Evolutionary conservation across 306 rosid species (phyloP).

Genomic region (Prunus fruticosa): DNA sequence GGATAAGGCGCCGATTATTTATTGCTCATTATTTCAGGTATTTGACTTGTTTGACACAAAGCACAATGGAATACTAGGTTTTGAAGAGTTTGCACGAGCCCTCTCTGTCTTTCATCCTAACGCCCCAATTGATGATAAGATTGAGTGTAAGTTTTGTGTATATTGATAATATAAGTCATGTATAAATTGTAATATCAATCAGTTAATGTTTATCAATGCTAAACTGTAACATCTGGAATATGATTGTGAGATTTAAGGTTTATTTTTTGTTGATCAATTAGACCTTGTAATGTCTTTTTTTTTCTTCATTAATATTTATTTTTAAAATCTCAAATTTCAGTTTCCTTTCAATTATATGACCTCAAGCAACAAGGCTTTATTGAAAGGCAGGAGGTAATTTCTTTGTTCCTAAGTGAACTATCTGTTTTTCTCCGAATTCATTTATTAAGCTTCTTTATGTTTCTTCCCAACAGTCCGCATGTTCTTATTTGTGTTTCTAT

Average conservation of each 20-base stretch:
- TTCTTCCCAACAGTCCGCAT: slow-evolving; percentile 3
- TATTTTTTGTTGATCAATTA: background rate
- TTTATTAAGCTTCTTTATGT: background rate
- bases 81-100: slow-evolving; percentile 98
- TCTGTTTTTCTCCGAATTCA: background rate
- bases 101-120: slow-evolving; percentile 96
- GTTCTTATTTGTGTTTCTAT: slow-evolving; percentile 14
- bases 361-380: slow-evolving; percentile 98
- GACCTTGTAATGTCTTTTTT: background rate
- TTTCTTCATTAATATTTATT: background rate
- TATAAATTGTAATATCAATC: background rate
- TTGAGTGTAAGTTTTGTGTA: slow-evolving; percentile 63
- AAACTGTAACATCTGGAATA: background rate
- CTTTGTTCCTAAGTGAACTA: background rate
- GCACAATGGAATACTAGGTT: slow-evolving; percentile 96
- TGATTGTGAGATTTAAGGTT: background rate
- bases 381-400: slow-evolving; percentile 93
- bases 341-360: slow-evolving; percentile 94
- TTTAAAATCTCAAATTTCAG: slow-evolving; percentile 46
- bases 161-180: background rate
- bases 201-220: background rate
- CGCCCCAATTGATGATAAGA: slow-evolving; percentile 92
- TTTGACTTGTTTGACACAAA: slow-evolving; percentile 94
- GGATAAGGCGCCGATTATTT: slow-evolving; percentile 16
- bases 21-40: slow-evolving; percentile 46